Base-by-base conservation (phyloP, 805 yeast genomes). In the Lipomyces yamadae region DNA sequence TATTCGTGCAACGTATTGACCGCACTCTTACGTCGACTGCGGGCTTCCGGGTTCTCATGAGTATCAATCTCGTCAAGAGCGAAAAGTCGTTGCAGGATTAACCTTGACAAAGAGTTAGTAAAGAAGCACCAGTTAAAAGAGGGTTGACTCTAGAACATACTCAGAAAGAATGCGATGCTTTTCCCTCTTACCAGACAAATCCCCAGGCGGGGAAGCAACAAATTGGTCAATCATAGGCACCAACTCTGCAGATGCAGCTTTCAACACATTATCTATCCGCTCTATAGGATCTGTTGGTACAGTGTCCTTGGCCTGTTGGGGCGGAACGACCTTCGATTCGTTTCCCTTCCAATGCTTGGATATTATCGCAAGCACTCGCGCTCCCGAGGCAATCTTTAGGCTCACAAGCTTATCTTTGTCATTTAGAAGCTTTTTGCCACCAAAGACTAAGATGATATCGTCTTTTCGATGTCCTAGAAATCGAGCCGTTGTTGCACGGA, bases 21-120 rank as follows among this genome's bases (percentile, higher is more conserved):
- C 15, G 74, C 75, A 33, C 70, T 73, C 58, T 72, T 72, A 30
- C 75, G 65, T 30, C 63, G 67, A 29, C 69, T 57, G 18, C 75
- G 70, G 15, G 72, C 72, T 18, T 69, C 75, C 6, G 72, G 73
- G 48, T 73, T 64, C 13, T 63, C 74, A 18, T 68, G 64, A n/a
- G 72, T 72, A 61, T 72, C 75, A 24, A 72, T 56, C 29, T 66
- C 74, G 56, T 72, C 75, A 10, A 72, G 69, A 4, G 64, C 62
- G 39, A 72, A 72, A 56, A 72, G 53, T 30, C 67, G 71, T 48
- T 68, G 75, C 30, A 72, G 64, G n/a, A 72, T 62, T 5, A 72
- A 52, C 34, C 70, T 66, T 42, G 52, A 24, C 13, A 45, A 8
- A 32, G 18, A 24, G 61, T 37, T 37, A 35, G 45, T 15, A 29